phyloP scores from a whole-genome alignment of 2,329 filamentous ascomycete species.

The Penicillium sp. region DNA sequence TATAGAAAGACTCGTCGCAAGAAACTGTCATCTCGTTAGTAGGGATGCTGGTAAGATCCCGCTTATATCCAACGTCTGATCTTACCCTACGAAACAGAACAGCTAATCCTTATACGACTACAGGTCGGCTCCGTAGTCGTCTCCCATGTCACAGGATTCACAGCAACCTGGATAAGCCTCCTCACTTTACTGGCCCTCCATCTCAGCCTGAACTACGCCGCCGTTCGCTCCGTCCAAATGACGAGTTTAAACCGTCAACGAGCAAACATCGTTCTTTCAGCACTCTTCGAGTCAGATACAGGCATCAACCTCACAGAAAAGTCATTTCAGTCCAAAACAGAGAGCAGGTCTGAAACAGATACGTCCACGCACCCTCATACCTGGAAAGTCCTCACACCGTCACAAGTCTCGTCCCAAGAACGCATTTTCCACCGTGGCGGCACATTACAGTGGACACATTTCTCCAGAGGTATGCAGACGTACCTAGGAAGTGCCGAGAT shows the following conservation, averaged over 20 bases:
- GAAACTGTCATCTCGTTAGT: conserved; percentile 89
- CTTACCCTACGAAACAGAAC: neutral
- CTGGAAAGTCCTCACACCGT: conserved; percentile 57
- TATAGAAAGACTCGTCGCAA: conserved; percentile 83
- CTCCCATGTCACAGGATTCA: conserved; percentile 69
- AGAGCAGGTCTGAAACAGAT: too few species aligned
- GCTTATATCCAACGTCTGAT: neutral
- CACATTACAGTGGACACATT: conserved; percentile 60
- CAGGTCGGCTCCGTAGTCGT: conserved; percentile 78
- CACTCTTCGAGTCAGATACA: conserved; percentile 50
- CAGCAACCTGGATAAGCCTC: conserved; percentile 74
- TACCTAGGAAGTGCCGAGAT: conserved; percentile 58
- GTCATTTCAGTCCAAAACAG: neutral
- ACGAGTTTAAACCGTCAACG: conserved; percentile 82
- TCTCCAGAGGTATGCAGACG: neutral
- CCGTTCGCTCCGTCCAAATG: conserved; percentile 83
- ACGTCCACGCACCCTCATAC: neutral
- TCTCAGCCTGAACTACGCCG: conserved; percentile 81
- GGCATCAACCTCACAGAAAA: conserved; percentile 11
- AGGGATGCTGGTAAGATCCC: conserved; percentile 71
- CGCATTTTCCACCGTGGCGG: conserved; percentile 65
- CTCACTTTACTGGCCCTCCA: conserved; percentile 74
- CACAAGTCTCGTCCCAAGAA: conserved; percentile 64
- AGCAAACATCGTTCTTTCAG: conserved; percentile 74
- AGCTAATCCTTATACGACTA: neutral